A percentile compares a stretch with the other conserved stretches of the same genome.
Evolutionary conservation across 2,329 filamentous ascomycete genomes (phyloP).

Genomic region (Trichoderma cornu-damae): DNA sequence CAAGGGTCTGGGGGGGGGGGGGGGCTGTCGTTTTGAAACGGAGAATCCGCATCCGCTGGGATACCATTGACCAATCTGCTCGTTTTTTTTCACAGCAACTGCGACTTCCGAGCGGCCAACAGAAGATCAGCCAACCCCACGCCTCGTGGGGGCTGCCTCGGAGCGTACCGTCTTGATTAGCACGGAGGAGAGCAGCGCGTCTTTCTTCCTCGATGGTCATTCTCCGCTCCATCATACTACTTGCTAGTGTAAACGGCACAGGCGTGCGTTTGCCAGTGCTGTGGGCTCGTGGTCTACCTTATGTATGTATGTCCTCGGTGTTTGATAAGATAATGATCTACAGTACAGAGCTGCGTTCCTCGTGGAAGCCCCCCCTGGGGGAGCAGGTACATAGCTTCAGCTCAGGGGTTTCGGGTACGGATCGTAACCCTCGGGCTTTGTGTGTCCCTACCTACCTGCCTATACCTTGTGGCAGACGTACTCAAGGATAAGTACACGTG

Average conservation of each 20-base stretch:
- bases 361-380: conserved; percentile 4
- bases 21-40: conserved; percentile 2
- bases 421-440: conserved; percentile 6
- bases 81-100: not conserved
- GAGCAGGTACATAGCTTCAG: conserved; percentile 9
- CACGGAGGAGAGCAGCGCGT: not conserved
- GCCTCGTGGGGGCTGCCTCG: conserved; percentile 12
- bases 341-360: conserved; percentile 3
- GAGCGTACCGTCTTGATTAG: conserved; percentile 9
- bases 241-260: not conserved
- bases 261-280: not conserved
- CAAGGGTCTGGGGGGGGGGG: conserved; percentile 11
- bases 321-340: conserved; percentile 17
- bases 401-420: conserved; percentile 11
- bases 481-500: too few relatives aligned
- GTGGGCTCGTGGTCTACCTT: not conserved
- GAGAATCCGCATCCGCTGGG: conserved; percentile 10
- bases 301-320: not conserved
- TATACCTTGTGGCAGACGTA: too few relatives aligned
- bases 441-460: too few relatives aligned
- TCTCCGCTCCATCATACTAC: conserved; percentile 6
- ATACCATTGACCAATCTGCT: conserved; percentile 12
- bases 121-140: conserved; percentile 10
- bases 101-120: conserved; percentile 14
- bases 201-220: conserved; percentile 7